Base-by-base conservation (phyloP, 305 asterid genomes). In the Rubia balearica region DNA sequence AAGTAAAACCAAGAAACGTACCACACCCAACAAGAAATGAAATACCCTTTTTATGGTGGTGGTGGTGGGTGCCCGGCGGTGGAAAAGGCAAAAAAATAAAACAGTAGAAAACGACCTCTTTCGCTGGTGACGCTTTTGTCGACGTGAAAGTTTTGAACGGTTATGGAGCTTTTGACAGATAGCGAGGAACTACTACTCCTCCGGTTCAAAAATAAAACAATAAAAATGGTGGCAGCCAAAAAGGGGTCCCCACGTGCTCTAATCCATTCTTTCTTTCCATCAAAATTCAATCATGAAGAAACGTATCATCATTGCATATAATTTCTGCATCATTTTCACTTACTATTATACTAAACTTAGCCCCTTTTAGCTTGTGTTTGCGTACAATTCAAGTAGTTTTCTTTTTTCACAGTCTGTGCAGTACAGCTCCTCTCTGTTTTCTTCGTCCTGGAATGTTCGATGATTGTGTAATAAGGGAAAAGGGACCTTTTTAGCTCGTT, bases 381-480 rank as follows among this genome's bases (percentile, higher is more conserved):
- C 87, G 79, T 83, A 83, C 85, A 83, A 74, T 80, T 85, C 80
- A 83, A 71, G 77, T 73, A 70, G 7, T 67, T 73, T 5, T 40
- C 10, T 24, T 24, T 33, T 63, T 71, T n/a, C 55, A 38, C 68
- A 30, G 45, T 33, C 19, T 7, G 30, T 63, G 43, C 49, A 62
- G 67, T 49, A 49, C 56, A 49, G 56, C 56, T 49, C 6, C 55
- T 43, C 43, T 30, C 61, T 42, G 13, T 68, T 74, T 79, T 72
- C 71, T 56, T 63, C 68, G 68, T 63, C 64, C 83, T 73, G 51
- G 85, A 85, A 75, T 78, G 84, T 78, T 80, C 82, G 74, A 72
- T 73, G 43, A 71, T 68, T 71, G 62, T 68, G 83, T 67, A 75
- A 53, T 17, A 38, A 63, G 65, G 63, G 71, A 74, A 68, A 68